A percentile compares a stretch with the other conserved stretches of the same genome.
Conservation (phyloP, 805 yeast species). For the Schwanniomyces polymorphus region DNA sequence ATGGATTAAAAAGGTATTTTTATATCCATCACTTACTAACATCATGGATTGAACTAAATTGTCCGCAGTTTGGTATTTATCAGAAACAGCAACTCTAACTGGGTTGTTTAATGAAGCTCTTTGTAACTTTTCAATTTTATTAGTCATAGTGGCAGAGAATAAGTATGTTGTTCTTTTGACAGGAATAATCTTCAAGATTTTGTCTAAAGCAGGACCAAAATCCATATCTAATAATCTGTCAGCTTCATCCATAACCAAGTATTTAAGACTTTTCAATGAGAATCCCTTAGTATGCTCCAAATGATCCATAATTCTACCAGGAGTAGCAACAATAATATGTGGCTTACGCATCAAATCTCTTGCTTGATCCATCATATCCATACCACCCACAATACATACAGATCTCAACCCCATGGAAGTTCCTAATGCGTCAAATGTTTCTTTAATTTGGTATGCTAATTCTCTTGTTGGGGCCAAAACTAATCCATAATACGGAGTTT, state of each 20-base stretch:
- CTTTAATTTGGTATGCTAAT: conserved; percentile 84
- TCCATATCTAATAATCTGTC: conserved; percentile 95
- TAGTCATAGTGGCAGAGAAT: conserved; percentile 97
- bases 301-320: conserved; percentile 92
- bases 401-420: conserved; percentile 88
- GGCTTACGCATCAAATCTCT: conserved; percentile 92
- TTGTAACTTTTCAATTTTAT: conserved; percentile 91
- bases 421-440: conserved; percentile 93
- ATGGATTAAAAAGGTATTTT: conserved; percentile 83
- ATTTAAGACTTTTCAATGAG: conserved; percentile 72
- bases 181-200: conserved; percentile 82
- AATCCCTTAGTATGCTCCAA: conserved; percentile 91
- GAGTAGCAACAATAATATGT: conserved; percentile 93
- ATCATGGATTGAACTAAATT: conserved; percentile 86
- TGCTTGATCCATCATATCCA: conserved; percentile 98
- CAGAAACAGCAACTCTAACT: conserved; percentile 85
- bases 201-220: conserved; percentile 91
- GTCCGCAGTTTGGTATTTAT: conserved; percentile 89
- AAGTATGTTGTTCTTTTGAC: conserved; percentile 78
- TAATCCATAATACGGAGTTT: conserved; percentile 83
- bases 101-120: conserved; percentile 89
- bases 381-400: conserved; percentile 92
- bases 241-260: conserved; percentile 94
- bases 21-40: conserved; percentile 90
- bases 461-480: conserved; percentile 88